Evolutionary conservation across 2,329 filamentous ascomycete species (phyloP).

Genomic region (Saccharata proteae): DNA sequence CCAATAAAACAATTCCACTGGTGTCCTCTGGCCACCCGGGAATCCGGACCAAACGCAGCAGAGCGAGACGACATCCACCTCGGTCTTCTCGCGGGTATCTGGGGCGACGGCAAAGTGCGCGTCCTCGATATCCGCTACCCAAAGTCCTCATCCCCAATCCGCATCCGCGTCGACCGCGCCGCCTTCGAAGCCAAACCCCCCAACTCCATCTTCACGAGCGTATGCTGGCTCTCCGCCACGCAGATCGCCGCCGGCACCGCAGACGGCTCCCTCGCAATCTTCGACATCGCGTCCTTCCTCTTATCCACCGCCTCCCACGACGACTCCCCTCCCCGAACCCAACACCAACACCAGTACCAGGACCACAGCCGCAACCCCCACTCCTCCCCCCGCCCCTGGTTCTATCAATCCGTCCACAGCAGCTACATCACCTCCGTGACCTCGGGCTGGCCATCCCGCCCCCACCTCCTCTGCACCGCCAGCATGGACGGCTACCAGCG

Average conservation of each 20-base stretch:
- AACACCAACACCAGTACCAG: not conserved
- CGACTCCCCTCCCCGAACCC: not conserved
- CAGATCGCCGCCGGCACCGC: constrained; percentile 44
- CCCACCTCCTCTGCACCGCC: constrained; percentile 39
- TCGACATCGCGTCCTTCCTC: constrained; percentile 28
- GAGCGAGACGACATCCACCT: constrained; percentile 24
- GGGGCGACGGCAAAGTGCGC: constrained; percentile 45
- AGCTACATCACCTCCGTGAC: constrained; percentile 36
- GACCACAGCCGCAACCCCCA: not conserved
- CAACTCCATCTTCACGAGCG: constrained; percentile 42
- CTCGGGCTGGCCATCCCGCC: constrained; percentile 42
- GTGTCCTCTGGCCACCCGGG: constrained; percentile 36
- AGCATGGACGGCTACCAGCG: constrained; percentile 43
- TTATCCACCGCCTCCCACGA: constrained; percentile 20
- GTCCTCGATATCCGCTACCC: constrained; percentile 37
- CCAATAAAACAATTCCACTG: constrained; percentile 43
- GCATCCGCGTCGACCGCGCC: constrained; percentile 32
- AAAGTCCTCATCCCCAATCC: constrained; percentile 10
- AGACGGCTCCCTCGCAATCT: constrained; percentile 45
- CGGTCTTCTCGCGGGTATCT: constrained; percentile 45
- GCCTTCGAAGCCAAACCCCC: constrained; percentile 40
- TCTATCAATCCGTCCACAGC: constrained; percentile 31
- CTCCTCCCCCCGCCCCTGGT: constrained; percentile 24
- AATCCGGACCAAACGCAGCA: constrained; percentile 6
- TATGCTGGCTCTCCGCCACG: constrained; percentile 45